Evolutionary conservation across 768 basidiomycete genomes (phyloP), one percentile per base, ranked within the genome.

Genomic region (Rhodotorula diobovata): DNA sequence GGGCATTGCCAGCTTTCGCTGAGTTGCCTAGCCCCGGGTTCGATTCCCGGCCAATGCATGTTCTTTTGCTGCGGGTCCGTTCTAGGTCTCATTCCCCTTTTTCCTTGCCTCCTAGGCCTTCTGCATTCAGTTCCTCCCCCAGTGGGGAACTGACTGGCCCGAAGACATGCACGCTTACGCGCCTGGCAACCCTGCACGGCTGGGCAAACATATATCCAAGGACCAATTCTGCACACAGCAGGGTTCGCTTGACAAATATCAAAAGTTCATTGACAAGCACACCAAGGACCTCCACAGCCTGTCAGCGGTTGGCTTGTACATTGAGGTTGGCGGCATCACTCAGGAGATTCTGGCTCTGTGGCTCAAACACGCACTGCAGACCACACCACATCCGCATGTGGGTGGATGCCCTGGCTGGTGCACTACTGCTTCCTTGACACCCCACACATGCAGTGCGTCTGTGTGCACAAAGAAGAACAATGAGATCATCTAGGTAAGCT

Each of bases 361-460:
- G 75, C 14, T 72, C 71, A 15, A 66, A 64, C 59, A 55, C 50
- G 6, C 75, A 73, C 51, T 66, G 72, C 34, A 71, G 75, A 0
- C 75, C 75, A 25, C 71, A 76, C 32, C 70, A 67, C 48, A 66
- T 76, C 25, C 57, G 72, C 32, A n/a, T n/a, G n/a, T n/a, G 75
- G 68, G 7, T 76, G 75, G 75, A 51, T 76, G 35, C 71, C 75
- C 18, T 73, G 68, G 14, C 71, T 76, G 32, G 59, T 51, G 32
- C 75, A 76, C 64, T 73, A 68, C 66, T 72, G 71, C 66, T 76
- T 76, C 71, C 55, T 73, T 45, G 68, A 67, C 53, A 71, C 73
- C 45, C 56, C 68, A 21, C 66, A 71, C 16, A 76, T 71, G n/a
- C 45, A 71, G 10, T 66, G 75, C 20, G 75, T 73, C 66, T 37